Conservation (phyloP, 2,329 filamentous ascomycete genomes). For the Fusarium torulosum region DNA sequence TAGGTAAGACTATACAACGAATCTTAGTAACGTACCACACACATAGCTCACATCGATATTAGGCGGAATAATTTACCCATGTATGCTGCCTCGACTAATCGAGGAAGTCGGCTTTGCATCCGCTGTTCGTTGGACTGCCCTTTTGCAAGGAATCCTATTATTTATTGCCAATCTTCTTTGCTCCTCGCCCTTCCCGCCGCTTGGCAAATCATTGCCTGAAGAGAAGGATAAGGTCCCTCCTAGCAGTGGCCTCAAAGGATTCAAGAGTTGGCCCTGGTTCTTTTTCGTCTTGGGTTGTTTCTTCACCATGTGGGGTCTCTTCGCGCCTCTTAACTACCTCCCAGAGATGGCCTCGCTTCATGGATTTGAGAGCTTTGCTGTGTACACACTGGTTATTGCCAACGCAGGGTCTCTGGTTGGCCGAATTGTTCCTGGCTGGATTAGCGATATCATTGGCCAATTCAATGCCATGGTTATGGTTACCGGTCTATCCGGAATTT, state of each 20-base stretch:
- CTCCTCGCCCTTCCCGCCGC: slow-evolving; percentile 5
- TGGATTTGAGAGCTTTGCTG: not conserved
- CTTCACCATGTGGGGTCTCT: slow-evolving; percentile 8
- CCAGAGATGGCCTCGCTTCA: slow-evolving; percentile 7
- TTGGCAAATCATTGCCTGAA: not conserved
- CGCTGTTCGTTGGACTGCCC: slow-evolving; percentile 3
- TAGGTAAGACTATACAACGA: not conserved
- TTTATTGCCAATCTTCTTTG: not conserved
- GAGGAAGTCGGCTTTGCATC: slow-evolving; percentile 3
- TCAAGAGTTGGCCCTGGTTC: not conserved
- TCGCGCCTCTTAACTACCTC: slow-evolving; percentile 8
- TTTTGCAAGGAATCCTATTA: slow-evolving; percentile 4
- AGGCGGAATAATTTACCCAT: slow-evolving; percentile 6
- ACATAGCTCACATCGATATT: not conserved
- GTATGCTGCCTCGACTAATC: slow-evolving; percentile 3
- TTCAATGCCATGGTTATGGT: slow-evolving; percentile 2
- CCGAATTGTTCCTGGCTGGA: not conserved
- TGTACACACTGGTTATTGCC: slow-evolving; percentile 2
- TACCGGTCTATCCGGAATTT: not conserved
- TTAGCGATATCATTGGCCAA: not conserved
- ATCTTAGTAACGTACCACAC: too few relatives aligned
- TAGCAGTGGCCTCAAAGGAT: not conserved
- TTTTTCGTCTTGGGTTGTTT: slow-evolving; percentile 8
- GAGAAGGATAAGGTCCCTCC: not conserved
- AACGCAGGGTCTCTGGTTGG: not conserved